Evolutionary conservation across 108 stramenopile genomes (phyloP).

Genomic region (Asterionellopsis glacialis): DNA sequence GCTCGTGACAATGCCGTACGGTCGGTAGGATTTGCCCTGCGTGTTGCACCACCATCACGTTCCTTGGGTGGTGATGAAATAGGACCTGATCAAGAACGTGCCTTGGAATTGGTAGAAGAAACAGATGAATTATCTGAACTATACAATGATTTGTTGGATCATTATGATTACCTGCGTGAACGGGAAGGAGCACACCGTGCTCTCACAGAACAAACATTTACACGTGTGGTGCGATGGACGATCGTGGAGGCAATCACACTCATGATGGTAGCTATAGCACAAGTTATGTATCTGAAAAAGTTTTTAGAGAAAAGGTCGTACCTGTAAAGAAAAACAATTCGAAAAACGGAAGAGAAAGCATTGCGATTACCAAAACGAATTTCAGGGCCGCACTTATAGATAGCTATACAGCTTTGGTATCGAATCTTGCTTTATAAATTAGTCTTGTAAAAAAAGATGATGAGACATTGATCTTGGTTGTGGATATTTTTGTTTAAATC

Average conservation of each 20-base stretch:
- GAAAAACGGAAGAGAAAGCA: too few species aligned
- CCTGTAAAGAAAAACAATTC: conserved; percentile 38
- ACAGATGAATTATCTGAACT: conserved; percentile 28
- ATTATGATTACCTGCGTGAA: conserved; percentile 67
- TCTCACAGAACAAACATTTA: conserved; percentile 47
- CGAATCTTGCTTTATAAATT: too few species aligned
- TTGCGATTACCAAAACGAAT: too few species aligned
- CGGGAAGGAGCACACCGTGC: conserved; percentile 58
- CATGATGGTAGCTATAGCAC: conserved; percentile 56
- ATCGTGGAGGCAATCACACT: conserved; percentile 68
- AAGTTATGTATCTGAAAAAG: conserved; percentile 77
- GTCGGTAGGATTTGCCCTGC: conserved; percentile 58
- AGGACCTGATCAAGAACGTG: conserved; percentile 63
- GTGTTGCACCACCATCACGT: conserved; percentile 32
- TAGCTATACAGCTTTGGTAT: too few species aligned
- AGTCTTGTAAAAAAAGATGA: too few species aligned
- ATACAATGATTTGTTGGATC: conserved; percentile 54
- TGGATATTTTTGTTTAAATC: too few species aligned
- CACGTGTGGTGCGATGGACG: conserved; percentile 60
- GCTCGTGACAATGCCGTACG: conserved; percentile 26
- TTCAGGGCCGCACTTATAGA: too few species aligned
- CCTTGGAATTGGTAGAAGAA: conserved; percentile 27
- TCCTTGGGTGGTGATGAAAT: conserved; percentile 32
- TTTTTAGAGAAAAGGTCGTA: conserved; percentile 78
- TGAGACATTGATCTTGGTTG: too few species aligned